Evolutionary conservation across 306 rosid genomes (phyloP).

Genomic region (Oxytropis ochrocephala): DNA sequence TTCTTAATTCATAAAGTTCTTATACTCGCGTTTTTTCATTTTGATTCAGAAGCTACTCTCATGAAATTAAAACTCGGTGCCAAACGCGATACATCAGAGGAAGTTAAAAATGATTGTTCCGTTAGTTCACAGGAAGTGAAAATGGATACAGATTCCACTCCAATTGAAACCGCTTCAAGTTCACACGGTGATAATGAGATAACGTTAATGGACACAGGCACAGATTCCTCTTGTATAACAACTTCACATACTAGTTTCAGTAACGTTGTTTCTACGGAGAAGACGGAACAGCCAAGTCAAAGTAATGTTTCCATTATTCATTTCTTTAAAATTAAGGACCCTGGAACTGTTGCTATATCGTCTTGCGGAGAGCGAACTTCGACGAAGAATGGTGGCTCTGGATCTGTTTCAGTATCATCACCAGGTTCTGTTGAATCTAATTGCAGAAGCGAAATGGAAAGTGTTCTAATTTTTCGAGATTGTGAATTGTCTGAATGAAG

Average conservation of each 20-base stretch:
- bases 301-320: conserved; percentile 38
- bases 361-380: conserved; percentile 20
- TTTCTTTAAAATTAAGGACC: conserved; percentile 46
- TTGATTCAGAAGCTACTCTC: conserved; percentile 68
- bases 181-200: conserved; percentile 21
- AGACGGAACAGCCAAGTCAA: conserved; percentile 5
- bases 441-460: conserved; percentile 25
- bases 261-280: conserved; percentile 7
- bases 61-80: conserved; percentile 81
- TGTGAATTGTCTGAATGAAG: conserved; percentile 12
- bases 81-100: conserved; percentile 24
- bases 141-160: conserved; percentile 11
- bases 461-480: conserved; percentile 9
- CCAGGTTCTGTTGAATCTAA: conserved; percentile 24
- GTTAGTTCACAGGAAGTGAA: conserved; percentile 32
- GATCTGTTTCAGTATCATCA: conserved; percentile 22
- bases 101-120: conserved; percentile 21
- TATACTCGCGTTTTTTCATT: background rate
- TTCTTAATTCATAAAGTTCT: background rate
- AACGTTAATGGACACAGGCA: conserved; percentile 37
- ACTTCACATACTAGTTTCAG: background rate
- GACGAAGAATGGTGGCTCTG: conserved; percentile 9
- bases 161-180: conserved; percentile 1
- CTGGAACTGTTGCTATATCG: background rate
- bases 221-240: conserved; percentile 28